These are phyloP conservation scores for Arachis hypogaea DNA, from an alignment of 306 rosid genomes.

Conservation along the genomic window DNA sequence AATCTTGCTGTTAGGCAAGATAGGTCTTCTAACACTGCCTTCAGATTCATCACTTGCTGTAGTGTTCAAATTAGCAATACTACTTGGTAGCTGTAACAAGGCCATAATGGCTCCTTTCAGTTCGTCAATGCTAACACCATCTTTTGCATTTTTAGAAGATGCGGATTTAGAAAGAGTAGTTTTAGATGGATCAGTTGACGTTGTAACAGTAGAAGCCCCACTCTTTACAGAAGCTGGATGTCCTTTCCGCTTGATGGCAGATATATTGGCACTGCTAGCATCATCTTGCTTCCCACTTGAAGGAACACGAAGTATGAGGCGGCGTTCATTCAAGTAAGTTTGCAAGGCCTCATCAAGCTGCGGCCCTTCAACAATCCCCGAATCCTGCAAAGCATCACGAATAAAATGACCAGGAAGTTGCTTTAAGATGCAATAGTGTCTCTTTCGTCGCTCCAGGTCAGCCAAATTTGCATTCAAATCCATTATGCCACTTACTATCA, in stretches of 20 bases:
- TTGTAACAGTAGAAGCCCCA: constrained; percentile 48
- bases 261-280: constrained; percentile 37
- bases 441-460: constrained; percentile 63
- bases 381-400: constrained; percentile 68
- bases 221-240: constrained; percentile 56
- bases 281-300: constrained; percentile 43
- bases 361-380: constrained; percentile 62
- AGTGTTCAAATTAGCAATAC: constrained; percentile 44
- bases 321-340: constrained; percentile 76
- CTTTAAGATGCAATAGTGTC: constrained; percentile 75
- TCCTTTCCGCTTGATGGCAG: constrained; percentile 51
- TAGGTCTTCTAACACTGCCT: constrained; percentile 59
- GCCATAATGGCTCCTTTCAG: constrained; percentile 69
- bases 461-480: constrained; percentile 58
- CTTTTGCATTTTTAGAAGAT: constrained; percentile 54
- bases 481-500: constrained; percentile 89
- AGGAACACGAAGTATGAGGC: constrained; percentile 65
- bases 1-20: constrained; percentile 54
- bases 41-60: constrained; percentile 62
- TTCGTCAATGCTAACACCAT: constrained; percentile 64
- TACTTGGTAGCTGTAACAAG: constrained; percentile 68
- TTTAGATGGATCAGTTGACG: constrained; percentile 55
- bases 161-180: constrained; percentile 37
- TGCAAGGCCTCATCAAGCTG: constrained; percentile 67
- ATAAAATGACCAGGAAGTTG: constrained; percentile 68